A percentile compares a stretch with the other conserved stretches of the same genome.
Conservation (phyloP, 192 early-diverging fungal species). For the Coemansia sp. region DNA sequence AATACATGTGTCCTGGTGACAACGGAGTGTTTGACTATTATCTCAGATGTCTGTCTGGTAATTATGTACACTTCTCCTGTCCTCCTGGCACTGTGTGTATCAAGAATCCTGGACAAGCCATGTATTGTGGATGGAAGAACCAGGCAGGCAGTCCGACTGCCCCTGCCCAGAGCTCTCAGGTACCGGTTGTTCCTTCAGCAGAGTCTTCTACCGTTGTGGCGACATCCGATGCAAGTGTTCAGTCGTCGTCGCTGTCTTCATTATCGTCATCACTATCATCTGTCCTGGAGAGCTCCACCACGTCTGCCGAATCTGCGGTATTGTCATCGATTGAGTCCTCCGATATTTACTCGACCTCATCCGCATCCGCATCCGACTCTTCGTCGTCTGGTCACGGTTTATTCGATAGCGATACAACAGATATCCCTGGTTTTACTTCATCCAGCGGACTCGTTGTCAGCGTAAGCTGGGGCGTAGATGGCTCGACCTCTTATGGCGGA, state of each 20-base stretch:
- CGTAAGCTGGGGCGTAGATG: background rate
- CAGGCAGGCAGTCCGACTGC: background rate
- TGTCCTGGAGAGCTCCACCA: too few relatives aligned
- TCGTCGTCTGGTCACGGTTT: constrained; percentile 1
- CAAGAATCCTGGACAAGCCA: constrained; percentile 35
- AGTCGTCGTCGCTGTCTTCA: too few relatives aligned
- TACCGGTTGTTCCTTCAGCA: too few relatives aligned
- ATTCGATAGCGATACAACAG: constrained; percentile 8
- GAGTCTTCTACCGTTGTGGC: too few relatives aligned
- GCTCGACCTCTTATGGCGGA: background rate
- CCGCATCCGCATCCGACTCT: background rate
- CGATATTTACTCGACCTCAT: too few relatives aligned
- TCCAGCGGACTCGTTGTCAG: constrained; percentile 4
- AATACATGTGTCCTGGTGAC: constrained; percentile 41
- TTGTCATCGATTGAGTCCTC: too few relatives aligned
- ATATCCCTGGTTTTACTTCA: constrained; percentile 1
- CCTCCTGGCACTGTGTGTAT: constrained; percentile 40
- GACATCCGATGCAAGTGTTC: too few relatives aligned
- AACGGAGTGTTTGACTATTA: constrained; percentile 35
- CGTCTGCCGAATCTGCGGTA: too few relatives aligned
- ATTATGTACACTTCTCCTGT: constrained; percentile 34
- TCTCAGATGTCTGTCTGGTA: constrained; percentile 40
- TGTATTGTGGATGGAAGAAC: constrained; percentile 28
- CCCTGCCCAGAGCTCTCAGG: background rate
- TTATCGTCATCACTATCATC: too few relatives aligned